A percentile compares a stretch with the other conserved stretches of the same genome.
Conservation (phyloP, 257 asterid species). For the Lycium barbarum region DNA sequence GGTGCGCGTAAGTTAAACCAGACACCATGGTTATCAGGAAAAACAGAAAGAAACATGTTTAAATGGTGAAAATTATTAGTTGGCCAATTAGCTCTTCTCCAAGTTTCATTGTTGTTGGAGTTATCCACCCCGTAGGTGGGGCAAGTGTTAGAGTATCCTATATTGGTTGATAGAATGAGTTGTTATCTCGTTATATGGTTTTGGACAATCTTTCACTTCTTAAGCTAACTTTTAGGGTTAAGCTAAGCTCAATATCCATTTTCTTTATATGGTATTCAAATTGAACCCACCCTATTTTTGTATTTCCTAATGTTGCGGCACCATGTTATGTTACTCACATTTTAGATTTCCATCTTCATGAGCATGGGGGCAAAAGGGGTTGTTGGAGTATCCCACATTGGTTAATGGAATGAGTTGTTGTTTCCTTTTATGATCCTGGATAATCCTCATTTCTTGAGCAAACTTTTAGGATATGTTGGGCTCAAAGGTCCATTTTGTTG, state of each 20-base stretch:
- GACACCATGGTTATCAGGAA: background rate
- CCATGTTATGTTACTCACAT: background rate
- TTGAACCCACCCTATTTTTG: background rate
- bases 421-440: slow-evolving; percentile 11
- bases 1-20: background rate
- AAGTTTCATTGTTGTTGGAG: background rate
- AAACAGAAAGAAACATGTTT: background rate
- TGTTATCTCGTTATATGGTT: background rate
- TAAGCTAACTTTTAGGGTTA: background rate
- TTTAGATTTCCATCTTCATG: background rate
- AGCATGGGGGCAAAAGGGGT: background rate
- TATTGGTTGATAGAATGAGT: slow-evolving; percentile 13
- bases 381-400: background rate
- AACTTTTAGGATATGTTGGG: background rate
- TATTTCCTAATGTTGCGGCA: background rate
- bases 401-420: background rate
- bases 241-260: background rate
- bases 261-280: background rate
- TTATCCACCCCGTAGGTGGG: background rate
- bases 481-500: background rate
- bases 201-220: slow-evolving; percentile 18
- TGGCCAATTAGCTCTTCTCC: background rate
- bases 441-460: background rate
- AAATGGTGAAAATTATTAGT: background rate
- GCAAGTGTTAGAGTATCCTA: slow-evolving; percentile 9